Percentiles rank a stretch among this genome's conserved stretches.
Evolutionary conservation across 1,284 basidiomycete genomes (phyloP).

Genomic region (Thelephora terrestris): DNA sequence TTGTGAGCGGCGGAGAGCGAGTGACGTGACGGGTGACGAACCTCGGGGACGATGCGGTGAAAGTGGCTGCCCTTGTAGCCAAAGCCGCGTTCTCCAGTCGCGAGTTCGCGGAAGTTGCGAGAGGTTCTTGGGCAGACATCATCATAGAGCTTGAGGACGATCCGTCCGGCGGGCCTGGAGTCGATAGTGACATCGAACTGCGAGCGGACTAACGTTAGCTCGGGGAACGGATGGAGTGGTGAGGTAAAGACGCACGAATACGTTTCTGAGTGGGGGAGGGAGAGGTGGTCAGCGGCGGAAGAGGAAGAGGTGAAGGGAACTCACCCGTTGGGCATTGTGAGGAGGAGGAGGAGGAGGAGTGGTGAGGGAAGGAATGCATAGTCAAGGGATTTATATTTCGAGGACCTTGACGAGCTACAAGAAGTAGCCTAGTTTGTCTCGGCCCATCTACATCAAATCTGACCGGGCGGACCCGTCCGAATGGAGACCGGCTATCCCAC

Average conservation of each 20-base stretch:
- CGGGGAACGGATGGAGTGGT: neutral
- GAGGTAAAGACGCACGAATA: neutral
- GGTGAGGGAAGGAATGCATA: too few species aligned
- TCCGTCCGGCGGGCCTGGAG: conserved; percentile 46
- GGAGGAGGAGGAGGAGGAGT: too few species aligned
- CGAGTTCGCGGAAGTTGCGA: conserved; percentile 86
- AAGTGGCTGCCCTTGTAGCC: conserved; percentile 61
- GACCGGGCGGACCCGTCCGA: too few species aligned
- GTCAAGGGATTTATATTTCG: too few species aligned
- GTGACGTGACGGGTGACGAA: conserved; percentile 8
- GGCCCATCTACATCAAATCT: too few species aligned
- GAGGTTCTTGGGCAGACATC: conserved; percentile 63
- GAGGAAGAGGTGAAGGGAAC: too few species aligned
- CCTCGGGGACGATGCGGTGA: conserved; percentile 69
- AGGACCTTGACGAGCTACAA: too few species aligned
- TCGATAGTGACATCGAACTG: conserved; percentile 77
- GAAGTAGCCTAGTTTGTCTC: too few species aligned
- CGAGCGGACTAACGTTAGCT: neutral
- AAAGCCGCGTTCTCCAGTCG: conserved; percentile 63
- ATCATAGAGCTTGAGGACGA: conserved; percentile 82
- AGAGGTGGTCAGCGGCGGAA: neutral
- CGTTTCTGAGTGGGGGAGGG: neutral
- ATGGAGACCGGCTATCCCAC: too few species aligned
- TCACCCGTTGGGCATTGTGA: too few species aligned
- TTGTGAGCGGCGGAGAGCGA: neutral